Conservation (phyloP, 1,139 yeast species). For the Debaryomycetaceae sp. region DNA sequence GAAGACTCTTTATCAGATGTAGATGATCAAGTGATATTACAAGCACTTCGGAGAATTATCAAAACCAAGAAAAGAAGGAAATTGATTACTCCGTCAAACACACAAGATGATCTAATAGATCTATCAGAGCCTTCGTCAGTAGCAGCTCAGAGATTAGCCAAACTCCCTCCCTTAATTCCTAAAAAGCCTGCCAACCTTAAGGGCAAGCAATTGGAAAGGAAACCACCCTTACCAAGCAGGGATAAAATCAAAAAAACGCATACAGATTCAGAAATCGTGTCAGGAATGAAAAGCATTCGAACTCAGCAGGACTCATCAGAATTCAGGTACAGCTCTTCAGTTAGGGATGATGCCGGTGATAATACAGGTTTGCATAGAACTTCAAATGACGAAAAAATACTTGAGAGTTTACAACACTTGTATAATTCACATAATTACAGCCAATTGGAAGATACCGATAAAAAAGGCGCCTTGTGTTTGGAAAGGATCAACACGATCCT, state of each 20-base stretch:
- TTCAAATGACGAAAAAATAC: slow-evolving; percentile 1
- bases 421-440: slow-evolving; percentile 26
- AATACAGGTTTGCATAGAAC: background rate
- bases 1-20: slow-evolving; percentile 60
- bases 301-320: background rate
- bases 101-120: slow-evolving; percentile 30
- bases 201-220: slow-evolving; percentile 19
- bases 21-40: slow-evolving; percentile 40
- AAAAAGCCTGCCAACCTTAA: slow-evolving; percentile 33
- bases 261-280: slow-evolving; percentile 4
- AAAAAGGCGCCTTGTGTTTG: slow-evolving; percentile 49
- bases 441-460: slow-evolving; percentile 43
- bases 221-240: slow-evolving; percentile 22
- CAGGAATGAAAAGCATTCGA: background rate
- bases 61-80: slow-evolving; percentile 1
- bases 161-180: slow-evolving; percentile 40
- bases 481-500: slow-evolving; percentile 37
- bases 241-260: slow-evolving; percentile 5
- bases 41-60: slow-evolving; percentile 25
- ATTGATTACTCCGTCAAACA: background rate
- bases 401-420: slow-evolving; percentile 20
- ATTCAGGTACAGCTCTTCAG: background rate
- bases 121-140: slow-evolving; percentile 21
- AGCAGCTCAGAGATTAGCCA: slow-evolving; percentile 13
- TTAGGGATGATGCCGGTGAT: background rate